Evolutionary conservation across 306 rosid species (phyloP), one percentile per base, ranked within the genome.

Genomic region (Corylus americana): DNA sequence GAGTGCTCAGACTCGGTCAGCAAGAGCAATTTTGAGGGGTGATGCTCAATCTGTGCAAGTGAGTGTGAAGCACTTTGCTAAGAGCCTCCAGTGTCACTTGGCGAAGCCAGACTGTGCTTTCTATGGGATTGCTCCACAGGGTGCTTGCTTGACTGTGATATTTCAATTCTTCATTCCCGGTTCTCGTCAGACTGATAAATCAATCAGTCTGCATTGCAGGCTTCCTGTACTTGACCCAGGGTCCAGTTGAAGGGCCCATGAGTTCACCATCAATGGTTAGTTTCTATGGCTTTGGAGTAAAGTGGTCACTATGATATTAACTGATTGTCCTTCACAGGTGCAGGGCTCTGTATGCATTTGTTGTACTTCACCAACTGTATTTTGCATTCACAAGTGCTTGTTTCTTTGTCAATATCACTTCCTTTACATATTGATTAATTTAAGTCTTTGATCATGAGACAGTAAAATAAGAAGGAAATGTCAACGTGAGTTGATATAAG

Each of bases 91-190:
- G 75, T 91, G 86, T 85, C 91, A 93, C 85, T 81, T 95, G 93
- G 86, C 93, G 75, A 93, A 92, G 86, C 99, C 99, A n/a, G 98
- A 95, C 82, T 93, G 94, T 48, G 88, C 99, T 83, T 95, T 93
- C 89, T 95, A 93, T 84, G 99, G 99, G 59, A 91, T 95, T 74
- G 88, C 92, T 68, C 90, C 92, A 0, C 94, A 77, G 81, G 95
- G 94, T 6, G 90, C 96, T 77, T 95, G 92, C 86, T 83, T 95
- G 91, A 92, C 91, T 0, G 94, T 95, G 50, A 79, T 85, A 74
- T 87, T 87, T 71, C 90, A 85, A 74, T 81, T 70, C 75, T 83
- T 91, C 78, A 77, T 92, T 75, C 97, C 98, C 1, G 98, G 98
- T 59, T 83, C 98, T 11, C 91, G 83, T 39, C 93, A 89, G 82